Evolutionary conservation across 148 eudicot genomes (phyloP).

Genomic region (Rhododendron griersonianum): DNA sequence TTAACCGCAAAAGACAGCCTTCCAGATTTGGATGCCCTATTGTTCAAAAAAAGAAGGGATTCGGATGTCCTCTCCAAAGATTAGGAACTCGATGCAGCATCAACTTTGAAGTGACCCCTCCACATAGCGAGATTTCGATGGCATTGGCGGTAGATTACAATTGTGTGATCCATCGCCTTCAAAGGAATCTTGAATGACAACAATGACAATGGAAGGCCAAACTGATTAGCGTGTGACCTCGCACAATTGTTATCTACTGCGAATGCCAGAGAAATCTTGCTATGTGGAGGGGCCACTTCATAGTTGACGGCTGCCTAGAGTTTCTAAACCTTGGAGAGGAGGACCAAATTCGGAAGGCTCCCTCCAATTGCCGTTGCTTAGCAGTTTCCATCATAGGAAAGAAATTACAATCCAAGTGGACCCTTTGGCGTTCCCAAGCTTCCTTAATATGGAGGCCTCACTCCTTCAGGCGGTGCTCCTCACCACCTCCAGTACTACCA

Average conservation of each 20-base stretch:
- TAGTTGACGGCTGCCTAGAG: not conserved
- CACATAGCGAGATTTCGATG: not conserved
- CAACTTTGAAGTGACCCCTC: not conserved
- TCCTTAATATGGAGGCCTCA: not conserved
- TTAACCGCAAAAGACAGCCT: not conserved
- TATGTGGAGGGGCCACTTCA: not conserved
- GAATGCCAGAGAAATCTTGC: not conserved
- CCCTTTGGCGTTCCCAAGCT: not conserved
- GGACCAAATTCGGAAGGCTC: not conserved
- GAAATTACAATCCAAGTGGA: not conserved
- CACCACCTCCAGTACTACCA: not conserved
- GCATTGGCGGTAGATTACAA: not conserved
- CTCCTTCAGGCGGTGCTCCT: not conserved
- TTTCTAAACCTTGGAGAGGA: not conserved
- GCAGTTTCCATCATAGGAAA: not conserved
- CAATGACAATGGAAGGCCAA: not conserved
- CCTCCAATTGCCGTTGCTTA: not conserved
- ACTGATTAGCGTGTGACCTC: not conserved
- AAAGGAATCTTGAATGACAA: not conserved
- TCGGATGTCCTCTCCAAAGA: not conserved
- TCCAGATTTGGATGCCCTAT: not conserved
- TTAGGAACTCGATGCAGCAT: not conserved
- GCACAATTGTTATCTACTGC: not conserved
- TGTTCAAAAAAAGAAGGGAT: too few relatives aligned
- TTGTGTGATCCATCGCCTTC: not conserved